phyloP scores from a whole-genome alignment of 768 basidiomycete genomes.

The Naganishia randhawae region DNA sequence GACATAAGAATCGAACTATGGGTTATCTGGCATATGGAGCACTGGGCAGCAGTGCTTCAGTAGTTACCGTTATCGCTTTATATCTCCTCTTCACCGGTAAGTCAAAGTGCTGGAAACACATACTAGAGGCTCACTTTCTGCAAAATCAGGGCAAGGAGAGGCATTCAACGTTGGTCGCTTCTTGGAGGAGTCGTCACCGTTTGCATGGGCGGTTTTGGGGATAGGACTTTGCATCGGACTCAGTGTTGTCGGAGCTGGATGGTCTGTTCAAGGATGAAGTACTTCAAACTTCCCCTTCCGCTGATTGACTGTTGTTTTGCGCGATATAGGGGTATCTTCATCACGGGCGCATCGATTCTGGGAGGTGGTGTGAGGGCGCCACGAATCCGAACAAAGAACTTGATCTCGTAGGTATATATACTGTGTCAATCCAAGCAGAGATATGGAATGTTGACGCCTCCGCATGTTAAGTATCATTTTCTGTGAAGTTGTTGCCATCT shows the following conservation, averaged over 20 bases:
- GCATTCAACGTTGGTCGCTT: slow-evolving; percentile 86
- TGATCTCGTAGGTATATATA: slow-evolving; percentile 73
- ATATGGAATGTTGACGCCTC: background rate
- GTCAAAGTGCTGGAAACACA: slow-evolving; percentile 33
- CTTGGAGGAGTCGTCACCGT: slow-evolving; percentile 89
- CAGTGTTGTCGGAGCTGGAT: slow-evolving; percentile 90
- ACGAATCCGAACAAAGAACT: slow-evolving; percentile 91
- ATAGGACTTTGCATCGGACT: slow-evolving; percentile 89
- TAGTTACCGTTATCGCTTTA: slow-evolving; percentile 48
- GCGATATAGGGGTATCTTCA: slow-evolving; percentile 83
- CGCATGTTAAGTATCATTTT: slow-evolving; percentile 75
- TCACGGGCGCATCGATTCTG: slow-evolving; percentile 93
- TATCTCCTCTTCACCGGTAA: slow-evolving; percentile 87
- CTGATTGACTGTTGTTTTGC: background rate
- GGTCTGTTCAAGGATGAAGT: slow-evolving; percentile 57
- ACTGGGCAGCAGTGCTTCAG: slow-evolving; percentile 18
- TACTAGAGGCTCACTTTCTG: background rate
- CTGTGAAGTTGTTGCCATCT: slow-evolving; percentile 98
- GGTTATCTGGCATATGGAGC: slow-evolving; percentile 19
- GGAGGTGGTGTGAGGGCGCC: slow-evolving; percentile 93
- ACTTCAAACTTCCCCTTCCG: background rate
- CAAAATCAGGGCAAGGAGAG: slow-evolving; percentile 31
- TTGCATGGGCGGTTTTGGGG: slow-evolving; percentile 84
- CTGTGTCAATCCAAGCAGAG: background rate
- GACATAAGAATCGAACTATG: background rate